Evolutionary conservation across 2,329 filamentous ascomycete species (phyloP), one percentile per base, ranked within the genome.

Genomic region (Hypoxylon sp.): DNA sequence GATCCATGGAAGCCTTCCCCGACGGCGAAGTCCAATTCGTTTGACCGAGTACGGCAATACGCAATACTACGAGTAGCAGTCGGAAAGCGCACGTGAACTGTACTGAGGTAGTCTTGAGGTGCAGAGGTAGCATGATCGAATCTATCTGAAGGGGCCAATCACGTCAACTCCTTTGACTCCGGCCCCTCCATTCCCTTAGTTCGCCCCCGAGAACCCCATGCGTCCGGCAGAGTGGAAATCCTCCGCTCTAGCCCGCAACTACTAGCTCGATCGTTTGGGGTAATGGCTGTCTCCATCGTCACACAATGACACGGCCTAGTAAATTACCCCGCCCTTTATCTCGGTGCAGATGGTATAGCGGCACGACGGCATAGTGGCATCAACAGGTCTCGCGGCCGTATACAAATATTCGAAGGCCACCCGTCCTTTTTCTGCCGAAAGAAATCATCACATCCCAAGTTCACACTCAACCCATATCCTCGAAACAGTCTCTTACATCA

Each of bases 291-390:
- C 28, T 41, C 19, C 34, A 55, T 62, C 30, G 51, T 49, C 63
- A 57, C 62, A 48, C 19, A 56, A 50, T 56, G 52, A 60, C 41
- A 54, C 26, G 10, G 48, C 50, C 34, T 19, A 53, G 22, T 19
- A 54, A 57, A 28, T 60, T 67, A 67, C 64, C 64, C 64, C 64
- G 64, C 64, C 64, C 56, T 58, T 49, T 56, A 55, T 63, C 43
- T 59, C 26, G 34, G 20, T 43, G n/a, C 37, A 20, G 37, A 20
- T 20, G 8, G 37, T 20, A 41, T 17, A 41, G 37, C 37, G 37
- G 17, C 17, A 20, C 37, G 37, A 41, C n/a, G 37, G 6, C 37
- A 41, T 41, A 22, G 22, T 30, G 11, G 49, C 17, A 50, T 34
- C 19, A 24, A 32, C 11, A 22, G 4, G 7, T 7, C 8, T 22